Evolutionary conservation across 441 rosid genomes (phyloP).

Genomic region (Melianthus villosus): DNA sequence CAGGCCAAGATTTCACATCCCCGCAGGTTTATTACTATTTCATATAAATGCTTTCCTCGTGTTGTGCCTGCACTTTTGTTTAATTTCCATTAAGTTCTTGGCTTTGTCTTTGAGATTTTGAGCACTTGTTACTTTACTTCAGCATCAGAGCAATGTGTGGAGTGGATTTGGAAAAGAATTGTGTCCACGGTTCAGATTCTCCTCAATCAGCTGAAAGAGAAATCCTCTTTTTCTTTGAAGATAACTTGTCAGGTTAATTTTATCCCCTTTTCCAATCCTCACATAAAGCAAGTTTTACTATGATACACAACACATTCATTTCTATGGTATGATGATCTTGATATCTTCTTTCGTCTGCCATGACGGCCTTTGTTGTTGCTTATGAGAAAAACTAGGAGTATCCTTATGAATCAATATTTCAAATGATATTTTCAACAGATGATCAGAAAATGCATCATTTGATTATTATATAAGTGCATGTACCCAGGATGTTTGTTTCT

Average conservation of each 20-base stretch:
- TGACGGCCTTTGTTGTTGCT: too few species aligned
- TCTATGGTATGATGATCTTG: too few species aligned
- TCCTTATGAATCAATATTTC: too few species aligned
- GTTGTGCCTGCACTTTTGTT: not conserved
- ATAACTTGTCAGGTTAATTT: constrained; percentile 25
- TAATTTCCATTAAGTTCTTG: not conserved
- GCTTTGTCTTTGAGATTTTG: not conserved
- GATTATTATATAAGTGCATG: too few species aligned
- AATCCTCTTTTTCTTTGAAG: constrained; percentile 58
- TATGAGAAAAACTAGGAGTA: too few species aligned
- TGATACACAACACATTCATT: too few species aligned
- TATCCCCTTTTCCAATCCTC: constrained; percentile 9
- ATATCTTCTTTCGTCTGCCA: too few species aligned
- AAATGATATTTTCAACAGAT: too few species aligned
- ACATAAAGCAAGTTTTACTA: too few species aligned
- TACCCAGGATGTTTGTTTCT: too few species aligned
- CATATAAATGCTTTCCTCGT: constrained; percentile 1
- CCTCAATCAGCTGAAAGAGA: constrained; percentile 54
- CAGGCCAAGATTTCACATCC: constrained; percentile 65
- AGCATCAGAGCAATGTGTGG: constrained; percentile 79
- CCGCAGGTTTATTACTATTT: constrained; percentile 28
- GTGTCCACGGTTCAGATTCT: constrained; percentile 80
- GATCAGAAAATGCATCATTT: too few species aligned
- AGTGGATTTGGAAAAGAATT: constrained; percentile 41
- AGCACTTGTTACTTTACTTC: constrained; percentile 7